phyloP scores from a whole-genome alignment of 345 rosid genomes.

The Salix purpurea region DNA sequence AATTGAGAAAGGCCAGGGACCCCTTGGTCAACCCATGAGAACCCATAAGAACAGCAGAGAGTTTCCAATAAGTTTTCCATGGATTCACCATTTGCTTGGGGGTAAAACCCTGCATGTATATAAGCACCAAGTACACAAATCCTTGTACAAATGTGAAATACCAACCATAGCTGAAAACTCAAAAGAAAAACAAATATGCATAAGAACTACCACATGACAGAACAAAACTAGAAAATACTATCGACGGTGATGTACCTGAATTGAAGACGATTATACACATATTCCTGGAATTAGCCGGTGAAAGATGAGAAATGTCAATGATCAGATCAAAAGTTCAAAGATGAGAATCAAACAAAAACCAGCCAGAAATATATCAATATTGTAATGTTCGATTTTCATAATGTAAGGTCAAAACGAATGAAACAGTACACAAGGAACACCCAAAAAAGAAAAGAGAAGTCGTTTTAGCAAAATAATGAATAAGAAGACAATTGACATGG shows the following conservation, averaged over 20 bases:
- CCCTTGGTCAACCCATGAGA: constrained; percentile 96
- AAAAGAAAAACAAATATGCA: not conserved
- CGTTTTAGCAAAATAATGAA: not conserved
- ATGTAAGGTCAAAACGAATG: constrained; percentile 1
- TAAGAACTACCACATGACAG: not conserved
- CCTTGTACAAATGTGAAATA: constrained; percentile 98
- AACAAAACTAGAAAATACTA: not conserved
- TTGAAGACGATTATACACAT: constrained; percentile 84
- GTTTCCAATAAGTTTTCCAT: constrained; percentile 88
- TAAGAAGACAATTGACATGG: not conserved
- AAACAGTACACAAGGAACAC: constrained; percentile 7
- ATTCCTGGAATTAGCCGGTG: constrained; percentile 53
- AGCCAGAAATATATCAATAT: not conserved
- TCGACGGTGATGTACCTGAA: constrained; percentile 52
- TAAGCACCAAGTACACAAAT: constrained; percentile 77
- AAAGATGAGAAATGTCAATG: not conserved
- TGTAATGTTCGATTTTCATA: not conserved
- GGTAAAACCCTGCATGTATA: constrained; percentile 90
- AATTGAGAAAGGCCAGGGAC: constrained; percentile 90
- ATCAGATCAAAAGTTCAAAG: not conserved
- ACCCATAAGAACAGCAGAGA: constrained; percentile 97
- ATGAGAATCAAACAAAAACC: not conserved
- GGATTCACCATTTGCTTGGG: constrained; percentile 90
- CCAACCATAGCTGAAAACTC: constrained; percentile 85
- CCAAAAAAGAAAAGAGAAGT: not conserved